Evolutionary conservation across 1,139 yeast species (phyloP), one percentile per base, ranked within the genome.

Genomic region (Kodamaea plutei): DNA sequence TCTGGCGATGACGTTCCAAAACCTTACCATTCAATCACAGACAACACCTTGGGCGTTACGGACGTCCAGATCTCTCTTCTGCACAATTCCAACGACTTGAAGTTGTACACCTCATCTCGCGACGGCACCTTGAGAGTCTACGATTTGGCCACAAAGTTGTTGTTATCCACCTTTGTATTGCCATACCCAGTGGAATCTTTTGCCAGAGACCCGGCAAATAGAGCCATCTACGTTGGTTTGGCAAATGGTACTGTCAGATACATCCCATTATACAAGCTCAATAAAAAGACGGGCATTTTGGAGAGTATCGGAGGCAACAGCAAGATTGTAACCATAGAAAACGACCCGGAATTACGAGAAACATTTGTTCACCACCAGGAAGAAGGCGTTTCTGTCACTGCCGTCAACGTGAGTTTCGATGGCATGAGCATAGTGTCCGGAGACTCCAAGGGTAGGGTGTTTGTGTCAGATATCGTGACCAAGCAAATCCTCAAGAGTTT

Each of bases 81-180:
- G 10, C 85, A 84, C 6, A 41, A 66, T 13, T 51, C 70, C 10
- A 64, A 69, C 29, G 93, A 85, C 41, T 52, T 79, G n/a, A 73
- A 78, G 37, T 54, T 89, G 16, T 81, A 73, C 50, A 75, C 95
- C 0, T 75, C 73, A 2, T 85, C 96, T 1, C 60, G 64, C 28
- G 97, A 91, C 52, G 70, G 78, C 23, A 88, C 96, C 1, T 62
- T 87, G 26, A 64, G 95, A 43, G 66, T 80, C 22, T 82, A 81
- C 53, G 74, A 75, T 43, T 45, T 81, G 13, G 31, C 50, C 18
- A 54, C 68, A 21, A 61, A 56, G 32, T 55, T 58, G 21, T 60
- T 81, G 23, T 56, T 84, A 13, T 72, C 89, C 8, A 85, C 96
- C 0, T 79, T 85, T 50, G 80, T 89, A 8, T 58, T 83, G 23